Evolutionary conservation across 2,329 filamentous ascomycete species (phyloP).

Genomic region (Colletotrichum cuscutae): DNA sequence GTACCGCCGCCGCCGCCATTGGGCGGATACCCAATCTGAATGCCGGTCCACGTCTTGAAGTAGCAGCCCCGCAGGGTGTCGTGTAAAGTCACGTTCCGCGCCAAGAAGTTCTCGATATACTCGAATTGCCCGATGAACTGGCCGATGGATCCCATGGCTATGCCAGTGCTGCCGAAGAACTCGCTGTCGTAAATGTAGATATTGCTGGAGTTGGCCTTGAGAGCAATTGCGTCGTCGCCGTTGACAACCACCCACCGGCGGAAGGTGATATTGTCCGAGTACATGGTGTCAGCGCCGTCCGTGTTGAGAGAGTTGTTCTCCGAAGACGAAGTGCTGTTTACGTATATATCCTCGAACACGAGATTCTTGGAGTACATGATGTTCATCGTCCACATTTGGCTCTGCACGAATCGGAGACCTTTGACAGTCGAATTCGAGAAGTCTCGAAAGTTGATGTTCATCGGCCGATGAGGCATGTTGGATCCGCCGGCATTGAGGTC

Average conservation of each 20-base stretch:
- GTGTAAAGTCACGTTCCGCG: constrained; percentile 56
- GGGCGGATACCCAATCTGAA: constrained; percentile 60
- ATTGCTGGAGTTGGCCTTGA: constrained; percentile 67
- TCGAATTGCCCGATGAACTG: constrained; percentile 62
- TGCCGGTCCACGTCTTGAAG: constrained; percentile 69
- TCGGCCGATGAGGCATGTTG: constrained; percentile 61
- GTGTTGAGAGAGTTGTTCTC: constrained; percentile 50
- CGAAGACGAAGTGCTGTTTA: constrained; percentile 58
- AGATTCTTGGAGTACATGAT: constrained; percentile 59
- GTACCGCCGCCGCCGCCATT: constrained; percentile 68
- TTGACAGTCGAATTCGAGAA: constrained; percentile 59
- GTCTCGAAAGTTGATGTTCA: constrained; percentile 58
- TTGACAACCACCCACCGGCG: constrained; percentile 60
- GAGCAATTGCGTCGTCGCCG: constrained; percentile 63
- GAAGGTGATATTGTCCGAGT: constrained; percentile 62
- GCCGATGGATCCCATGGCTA: constrained; percentile 68
- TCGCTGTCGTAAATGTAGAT: constrained; percentile 59
- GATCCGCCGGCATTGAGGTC: constrained; percentile 55
- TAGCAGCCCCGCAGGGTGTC: constrained; percentile 61
- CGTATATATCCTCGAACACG: constrained; percentile 60
- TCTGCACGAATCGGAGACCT: constrained; percentile 62
- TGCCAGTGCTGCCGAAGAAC: constrained; percentile 60
- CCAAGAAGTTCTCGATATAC: constrained; percentile 59
- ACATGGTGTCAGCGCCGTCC: constrained; percentile 62
- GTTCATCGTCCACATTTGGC: constrained; percentile 71